These are phyloP conservation scores for Prinsepia uniflora DNA, from an alignment of 306 rosid species.

Conservation along the genomic window DNA sequence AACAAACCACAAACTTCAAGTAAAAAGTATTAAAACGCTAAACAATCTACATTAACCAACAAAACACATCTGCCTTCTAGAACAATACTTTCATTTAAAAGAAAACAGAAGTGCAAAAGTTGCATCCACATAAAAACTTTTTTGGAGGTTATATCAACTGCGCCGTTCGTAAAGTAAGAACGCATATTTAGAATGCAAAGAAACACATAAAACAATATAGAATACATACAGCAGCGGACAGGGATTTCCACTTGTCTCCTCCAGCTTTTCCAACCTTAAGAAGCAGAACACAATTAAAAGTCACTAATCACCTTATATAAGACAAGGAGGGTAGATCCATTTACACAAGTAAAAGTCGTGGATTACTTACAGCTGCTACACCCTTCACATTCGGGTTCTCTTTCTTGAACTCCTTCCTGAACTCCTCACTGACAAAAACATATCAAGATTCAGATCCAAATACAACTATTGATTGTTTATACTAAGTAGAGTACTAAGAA, in stretches of 20 bases:
- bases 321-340: not conserved
- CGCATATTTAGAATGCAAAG: not conserved
- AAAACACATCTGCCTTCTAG: not conserved
- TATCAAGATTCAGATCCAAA: constrained; percentile 19
- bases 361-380: constrained; percentile 66
- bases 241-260: constrained; percentile 84
- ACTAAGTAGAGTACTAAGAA: not conserved
- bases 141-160: not conserved
- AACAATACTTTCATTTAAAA: too few species aligned
- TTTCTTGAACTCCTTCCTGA: constrained; percentile 70
- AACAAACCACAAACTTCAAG: constrained; percentile 15
- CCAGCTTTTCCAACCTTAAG: constrained; percentile 96
- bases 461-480: not conserved
- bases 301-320: not conserved
- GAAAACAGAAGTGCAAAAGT: not conserved
- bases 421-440: constrained; percentile 57
- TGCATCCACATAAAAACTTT: not conserved
- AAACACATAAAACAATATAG: not conserved
- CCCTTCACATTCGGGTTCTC: constrained; percentile 75
- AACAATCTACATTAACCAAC: not conserved
- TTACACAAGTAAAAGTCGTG: not conserved
- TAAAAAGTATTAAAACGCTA: not conserved
- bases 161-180: not conserved
- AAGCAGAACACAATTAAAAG: constrained; percentile 5
- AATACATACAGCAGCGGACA: constrained; percentile 56